phyloP scores from a whole-genome alignment of 352 stramenopile genomes.

The Thalassiosira mediterranea region DNA sequence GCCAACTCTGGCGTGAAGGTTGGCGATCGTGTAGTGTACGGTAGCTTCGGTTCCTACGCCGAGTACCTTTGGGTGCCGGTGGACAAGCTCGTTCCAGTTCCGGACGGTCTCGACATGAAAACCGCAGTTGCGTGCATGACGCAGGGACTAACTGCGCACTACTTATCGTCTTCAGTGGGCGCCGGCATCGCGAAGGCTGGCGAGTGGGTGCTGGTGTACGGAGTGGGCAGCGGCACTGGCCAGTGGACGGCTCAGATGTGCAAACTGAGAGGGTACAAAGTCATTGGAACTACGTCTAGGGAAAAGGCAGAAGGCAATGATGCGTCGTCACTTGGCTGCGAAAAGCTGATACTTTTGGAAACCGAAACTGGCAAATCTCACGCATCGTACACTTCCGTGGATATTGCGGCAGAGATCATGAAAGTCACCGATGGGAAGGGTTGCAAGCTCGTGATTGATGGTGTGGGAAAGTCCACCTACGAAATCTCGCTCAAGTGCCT shows the following conservation, averaged over 20 bases:
- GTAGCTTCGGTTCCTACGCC: conserved; percentile 67
- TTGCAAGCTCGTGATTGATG: conserved; percentile 70
- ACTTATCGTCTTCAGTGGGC: conserved; percentile 69
- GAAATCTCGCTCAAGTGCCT: conserved; percentile 74
- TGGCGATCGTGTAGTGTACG: conserved; percentile 71
- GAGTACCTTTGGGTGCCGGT: conserved; percentile 69
- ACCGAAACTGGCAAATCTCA: conserved; percentile 58
- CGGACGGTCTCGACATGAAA: conserved; percentile 58
- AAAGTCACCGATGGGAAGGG: conserved; percentile 64
- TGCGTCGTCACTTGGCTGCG: conserved; percentile 31
- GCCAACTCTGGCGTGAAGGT: conserved; percentile 43
- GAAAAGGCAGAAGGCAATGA: conserved; percentile 35
- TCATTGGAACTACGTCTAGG: conserved; percentile 71
- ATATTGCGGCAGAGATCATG: conserved; percentile 64
- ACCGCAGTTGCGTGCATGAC: conserved; percentile 67
- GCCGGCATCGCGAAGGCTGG: conserved; percentile 59
- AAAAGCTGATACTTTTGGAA: conserved; percentile 71
- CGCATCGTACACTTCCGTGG: conserved; percentile 60
- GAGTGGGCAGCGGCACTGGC: conserved; percentile 73
- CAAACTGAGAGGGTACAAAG: conserved; percentile 69
- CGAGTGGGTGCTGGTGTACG: conserved; percentile 76
- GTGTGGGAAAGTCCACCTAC: conserved; percentile 62
- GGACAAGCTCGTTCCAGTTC: conserved; percentile 64
- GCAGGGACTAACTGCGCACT: conserved; percentile 82
- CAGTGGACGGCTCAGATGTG: conserved; percentile 80